Conservation (phyloP, 1,284 basidiomycete species). For the Puccinia novopanici region DNA sequence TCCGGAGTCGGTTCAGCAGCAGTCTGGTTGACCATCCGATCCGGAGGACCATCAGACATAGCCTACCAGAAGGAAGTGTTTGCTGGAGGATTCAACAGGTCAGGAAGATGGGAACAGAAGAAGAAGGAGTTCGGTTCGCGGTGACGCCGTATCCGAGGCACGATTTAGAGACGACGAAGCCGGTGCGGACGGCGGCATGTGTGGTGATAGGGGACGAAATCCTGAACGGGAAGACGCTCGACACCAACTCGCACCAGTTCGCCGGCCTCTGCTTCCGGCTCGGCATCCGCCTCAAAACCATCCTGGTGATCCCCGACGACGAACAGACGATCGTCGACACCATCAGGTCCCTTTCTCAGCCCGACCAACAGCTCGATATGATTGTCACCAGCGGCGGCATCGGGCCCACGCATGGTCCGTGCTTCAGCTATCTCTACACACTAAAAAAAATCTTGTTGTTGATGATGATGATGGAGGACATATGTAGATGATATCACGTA, state of each 20-base stretch:
- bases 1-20: too few species aligned
- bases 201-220: slow-evolving; percentile 81
- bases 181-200: slow-evolving; percentile 72
- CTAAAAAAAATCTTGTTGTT: too few species aligned
- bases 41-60: too few species aligned
- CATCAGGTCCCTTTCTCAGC: slow-evolving; percentile 73
- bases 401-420: slow-evolving; percentile 60
- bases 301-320: slow-evolving; percentile 89
- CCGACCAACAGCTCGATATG: slow-evolving; percentile 74
- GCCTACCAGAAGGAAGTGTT: too few species aligned
- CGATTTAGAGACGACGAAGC: slow-evolving; percentile 69
- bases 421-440: too few species aligned
- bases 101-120: too few species aligned
- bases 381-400: slow-evolving; percentile 84
- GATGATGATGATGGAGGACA: too few species aligned
- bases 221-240: slow-evolving; percentile 81
- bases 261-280: slow-evolving; percentile 77
- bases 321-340: slow-evolving; percentile 86
- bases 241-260: slow-evolving; percentile 70
- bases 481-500: slow-evolving; percentile 96
- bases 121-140: too few species aligned
- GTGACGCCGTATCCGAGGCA: slow-evolving; percentile 67
- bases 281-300: slow-evolving; percentile 72
- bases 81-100: too few species aligned
- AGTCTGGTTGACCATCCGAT: too few species aligned